phyloP scores from a whole-genome alignment of 73 alveolate genomes.

The Blepharisma japonicum region DNA sequence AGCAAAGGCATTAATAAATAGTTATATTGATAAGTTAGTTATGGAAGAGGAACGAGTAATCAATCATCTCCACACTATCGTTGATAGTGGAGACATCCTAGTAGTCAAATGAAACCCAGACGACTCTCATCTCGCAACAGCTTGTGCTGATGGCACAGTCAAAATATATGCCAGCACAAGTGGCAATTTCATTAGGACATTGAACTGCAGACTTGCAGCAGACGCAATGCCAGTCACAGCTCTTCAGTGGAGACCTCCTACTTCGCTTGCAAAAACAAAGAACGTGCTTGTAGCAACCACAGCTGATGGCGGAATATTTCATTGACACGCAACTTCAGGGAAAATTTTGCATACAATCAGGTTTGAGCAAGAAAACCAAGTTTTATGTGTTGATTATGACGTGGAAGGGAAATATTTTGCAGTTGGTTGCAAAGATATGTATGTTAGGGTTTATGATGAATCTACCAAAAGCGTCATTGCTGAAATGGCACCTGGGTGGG shows the following conservation, averaged over 20 bases:
- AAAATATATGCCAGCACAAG: background rate
- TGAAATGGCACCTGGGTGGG: slow-evolving; percentile 31
- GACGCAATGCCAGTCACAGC: slow-evolving; percentile 60
- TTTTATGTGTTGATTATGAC: slow-evolving; percentile 44
- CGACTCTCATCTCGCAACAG: slow-evolving; percentile 1
- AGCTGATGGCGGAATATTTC: slow-evolving; percentile 57
- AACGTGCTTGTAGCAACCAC: slow-evolving; percentile 42
- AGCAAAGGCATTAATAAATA: too few species aligned
- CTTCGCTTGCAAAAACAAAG: slow-evolving; percentile 32
- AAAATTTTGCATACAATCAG: slow-evolving; percentile 38
- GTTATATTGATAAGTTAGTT: too few species aligned
- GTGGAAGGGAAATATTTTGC: slow-evolving; percentile 61
- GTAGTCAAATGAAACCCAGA: slow-evolving; percentile 5
- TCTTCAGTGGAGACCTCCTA: slow-evolving; percentile 79
- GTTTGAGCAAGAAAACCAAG: slow-evolving; percentile 37
- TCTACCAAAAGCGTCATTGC: slow-evolving; percentile 34
- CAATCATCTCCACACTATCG: too few species aligned
- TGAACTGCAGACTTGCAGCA: background rate
- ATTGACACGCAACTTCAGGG: slow-evolving; percentile 60
- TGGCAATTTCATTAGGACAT: background rate
- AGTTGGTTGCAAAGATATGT: slow-evolving; percentile 48
- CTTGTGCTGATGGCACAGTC: slow-evolving; percentile 10
- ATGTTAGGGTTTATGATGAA: slow-evolving; percentile 52
- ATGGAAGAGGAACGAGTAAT: too few species aligned
- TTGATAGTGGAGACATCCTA: slow-evolving; percentile 6